Percentiles rank a stretch among this genome's conserved stretches.
Conservation (phyloP, 495 filamentous ascomycete genomes). For the Podospora tetraspora region DNA sequence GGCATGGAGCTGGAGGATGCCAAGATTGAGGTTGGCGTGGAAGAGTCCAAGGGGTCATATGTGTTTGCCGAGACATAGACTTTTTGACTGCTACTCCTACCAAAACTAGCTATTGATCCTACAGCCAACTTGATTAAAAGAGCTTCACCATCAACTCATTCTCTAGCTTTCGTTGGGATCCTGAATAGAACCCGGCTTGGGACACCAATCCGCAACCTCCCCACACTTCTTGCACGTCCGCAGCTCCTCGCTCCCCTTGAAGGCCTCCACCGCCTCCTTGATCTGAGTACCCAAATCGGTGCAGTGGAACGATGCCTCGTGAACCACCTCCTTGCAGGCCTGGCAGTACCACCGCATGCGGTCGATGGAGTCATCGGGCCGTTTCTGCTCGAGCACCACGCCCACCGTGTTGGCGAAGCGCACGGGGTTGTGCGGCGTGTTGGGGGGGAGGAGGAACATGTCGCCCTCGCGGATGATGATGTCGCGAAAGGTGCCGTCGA, state of each 20-base stretch:
- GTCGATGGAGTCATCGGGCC: conserved; percentile 67
- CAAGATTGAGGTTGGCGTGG: conserved; percentile 75
- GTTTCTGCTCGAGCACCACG: conserved; percentile 81
- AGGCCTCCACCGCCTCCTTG: conserved; percentile 83
- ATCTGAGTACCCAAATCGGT: conserved; percentile 95
- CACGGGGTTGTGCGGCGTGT: conserved; percentile 79
- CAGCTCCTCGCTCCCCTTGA: conserved; percentile 63
- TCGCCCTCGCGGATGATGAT: conserved; percentile 88
- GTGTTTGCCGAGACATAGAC: conserved; percentile 56
- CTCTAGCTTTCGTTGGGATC: conserved; percentile 47
- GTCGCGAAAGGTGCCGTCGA: conserved; percentile 65
- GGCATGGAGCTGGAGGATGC: conserved; percentile 85
- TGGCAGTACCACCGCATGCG: conserved; percentile 87
- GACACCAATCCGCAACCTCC: conserved; percentile 55
- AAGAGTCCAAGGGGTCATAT: conserved; percentile 56
- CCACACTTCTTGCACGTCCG: conserved; percentile 79
- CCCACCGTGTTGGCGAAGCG: conserved; percentile 64
- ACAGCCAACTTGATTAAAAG: conserved; percentile 2
- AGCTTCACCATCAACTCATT: conserved; percentile 23
- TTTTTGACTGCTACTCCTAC: background rate
- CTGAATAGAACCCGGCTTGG: conserved; percentile 44
- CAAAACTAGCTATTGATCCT: background rate
- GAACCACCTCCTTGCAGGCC: conserved; percentile 64
- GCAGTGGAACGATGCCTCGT: conserved; percentile 83
- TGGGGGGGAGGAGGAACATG: conserved; percentile 86